Conservation (phyloP, 2,329 filamentous ascomycete species). For the Sporothrix humicola region DNA sequence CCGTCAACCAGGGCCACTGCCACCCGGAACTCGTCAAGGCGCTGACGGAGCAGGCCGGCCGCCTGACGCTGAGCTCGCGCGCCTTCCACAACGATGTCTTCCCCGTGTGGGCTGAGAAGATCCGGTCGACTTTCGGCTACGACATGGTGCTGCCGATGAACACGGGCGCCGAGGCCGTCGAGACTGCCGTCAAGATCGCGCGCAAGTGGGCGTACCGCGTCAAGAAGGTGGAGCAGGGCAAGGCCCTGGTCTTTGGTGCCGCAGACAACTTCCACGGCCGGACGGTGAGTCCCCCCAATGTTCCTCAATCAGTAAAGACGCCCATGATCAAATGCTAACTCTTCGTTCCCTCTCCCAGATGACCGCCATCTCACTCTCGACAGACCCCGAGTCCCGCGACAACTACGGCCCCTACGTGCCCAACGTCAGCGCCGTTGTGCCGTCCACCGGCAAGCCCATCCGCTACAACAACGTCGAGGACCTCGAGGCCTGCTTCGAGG, state of each 20-base stretch:
- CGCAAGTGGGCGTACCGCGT: constrained; percentile 98
- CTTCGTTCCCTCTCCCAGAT: constrained; percentile 60
- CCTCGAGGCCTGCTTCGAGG: constrained; percentile 77
- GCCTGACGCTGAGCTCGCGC: constrained; percentile 88
- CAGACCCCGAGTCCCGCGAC: constrained; percentile 91
- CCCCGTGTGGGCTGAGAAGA: constrained; percentile 91
- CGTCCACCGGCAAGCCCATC: constrained; percentile 77
- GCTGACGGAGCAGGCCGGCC: constrained; percentile 84
- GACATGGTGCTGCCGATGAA: constrained; percentile 99
- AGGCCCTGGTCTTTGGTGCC: constrained; percentile 84
- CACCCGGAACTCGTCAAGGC: constrained; percentile 95
- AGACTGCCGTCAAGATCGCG: constrained; percentile 95
- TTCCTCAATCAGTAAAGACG: background rate
- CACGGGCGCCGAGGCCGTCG: constrained; percentile 93
- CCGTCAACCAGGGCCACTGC: constrained; percentile 97
- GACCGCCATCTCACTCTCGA: constrained; percentile 92
- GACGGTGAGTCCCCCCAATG: constrained; percentile 66
- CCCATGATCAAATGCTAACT: background rate
- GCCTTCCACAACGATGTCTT: constrained; percentile 99
- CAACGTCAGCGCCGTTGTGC: constrained; percentile 77
- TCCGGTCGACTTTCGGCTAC: constrained; percentile 86
- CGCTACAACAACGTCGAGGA: constrained; percentile 86
- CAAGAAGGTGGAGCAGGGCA: constrained; percentile 83
- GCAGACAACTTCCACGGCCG: constrained; percentile 95
- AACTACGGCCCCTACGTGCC: constrained; percentile 98